Base-by-base conservation (phyloP, 257 asterid genomes). In the Prunella vulgaris region DNA sequence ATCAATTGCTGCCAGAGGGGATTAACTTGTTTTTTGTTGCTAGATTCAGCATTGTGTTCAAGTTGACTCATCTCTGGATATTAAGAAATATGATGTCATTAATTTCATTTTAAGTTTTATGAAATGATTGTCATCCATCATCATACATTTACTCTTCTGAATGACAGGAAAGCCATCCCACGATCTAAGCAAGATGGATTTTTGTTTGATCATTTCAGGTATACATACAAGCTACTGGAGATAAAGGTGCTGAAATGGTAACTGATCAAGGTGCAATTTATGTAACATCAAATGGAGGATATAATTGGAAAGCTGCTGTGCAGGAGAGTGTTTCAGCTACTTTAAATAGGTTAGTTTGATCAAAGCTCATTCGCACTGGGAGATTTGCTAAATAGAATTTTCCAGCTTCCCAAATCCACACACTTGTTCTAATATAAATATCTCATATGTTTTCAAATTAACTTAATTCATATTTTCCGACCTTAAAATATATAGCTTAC, bases 291-390 rank as follows among this genome's bases (percentile, higher is more conserved):
- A 93, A 93, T 76, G 84, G 91, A 77, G 99, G 99, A 74, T 88
- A 90, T 88, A 93, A 93, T 79, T 93, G 99, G 99, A 84, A 79
- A 78, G 99, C 99, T 91, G 96, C 96, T 74, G 84, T 93, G 15
- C 97, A 88, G 81, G 99, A 93, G 78, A 90, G 96, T 68, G 99
- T 93, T 76, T 93, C 99, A 40, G 99, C 97, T 77, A 93, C 97
- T 68, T 83, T 93, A 67, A 90, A 93, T 79, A 88, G 98, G 97
- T 87, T 68, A 81, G 79, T 66, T 71, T 78, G 67, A 14, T 73
- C 37, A 27, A 37, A 60, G 54, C 61, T 60, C 53, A 57, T 66
- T 66, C 62, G 27, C 17, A 63, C 18, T 67, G 20, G 24, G 10
- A 27, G 64, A 40, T 20, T 57, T 44, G 18, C 33, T 57, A 60